Percentiles rank a stretch among this genome's conserved stretches.
Conservation (phyloP, 148 eudicot genomes). For the Fallopia convolvulus region DNA sequence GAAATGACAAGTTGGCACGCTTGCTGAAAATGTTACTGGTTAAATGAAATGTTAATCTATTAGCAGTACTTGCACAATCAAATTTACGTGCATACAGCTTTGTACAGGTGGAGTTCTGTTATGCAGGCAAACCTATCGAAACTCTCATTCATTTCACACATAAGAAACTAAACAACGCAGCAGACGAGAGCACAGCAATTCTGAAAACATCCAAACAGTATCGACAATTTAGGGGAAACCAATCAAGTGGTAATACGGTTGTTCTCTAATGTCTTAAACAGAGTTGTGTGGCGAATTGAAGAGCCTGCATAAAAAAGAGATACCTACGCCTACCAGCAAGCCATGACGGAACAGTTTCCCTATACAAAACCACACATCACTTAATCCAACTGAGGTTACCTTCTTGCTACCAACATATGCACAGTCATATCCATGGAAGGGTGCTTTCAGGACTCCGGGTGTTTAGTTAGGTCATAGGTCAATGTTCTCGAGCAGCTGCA, state of each 20-base stretch:
- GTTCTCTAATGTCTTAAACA: conserved; percentile 1
- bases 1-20: neutral
- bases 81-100: no score
- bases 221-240: no score
- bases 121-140: neutral
- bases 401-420: conserved; percentile 1
- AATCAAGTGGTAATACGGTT: neutral
- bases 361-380: neutral
- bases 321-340: neutral
- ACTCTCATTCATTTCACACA: neutral
- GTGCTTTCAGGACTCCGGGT: conserved; percentile 53
- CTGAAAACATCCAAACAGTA: neutral
- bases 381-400: neutral
- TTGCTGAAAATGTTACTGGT: no score
- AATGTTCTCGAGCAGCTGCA: conserved; percentile 88
- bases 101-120: neutral
- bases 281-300: neutral
- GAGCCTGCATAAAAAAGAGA: neutral
- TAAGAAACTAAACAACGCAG: neutral
- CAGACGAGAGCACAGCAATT: neutral
- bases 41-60: no score
- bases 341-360: neutral
- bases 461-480: conserved; percentile 87
- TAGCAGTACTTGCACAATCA: neutral
- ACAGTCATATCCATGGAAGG: neutral